A percentile compares a stretch with the other conserved stretches of the same genome.
Evolutionary conservation across 495 filamentous ascomycete species (phyloP).

Genomic region (Tricharina praecox): DNA sequence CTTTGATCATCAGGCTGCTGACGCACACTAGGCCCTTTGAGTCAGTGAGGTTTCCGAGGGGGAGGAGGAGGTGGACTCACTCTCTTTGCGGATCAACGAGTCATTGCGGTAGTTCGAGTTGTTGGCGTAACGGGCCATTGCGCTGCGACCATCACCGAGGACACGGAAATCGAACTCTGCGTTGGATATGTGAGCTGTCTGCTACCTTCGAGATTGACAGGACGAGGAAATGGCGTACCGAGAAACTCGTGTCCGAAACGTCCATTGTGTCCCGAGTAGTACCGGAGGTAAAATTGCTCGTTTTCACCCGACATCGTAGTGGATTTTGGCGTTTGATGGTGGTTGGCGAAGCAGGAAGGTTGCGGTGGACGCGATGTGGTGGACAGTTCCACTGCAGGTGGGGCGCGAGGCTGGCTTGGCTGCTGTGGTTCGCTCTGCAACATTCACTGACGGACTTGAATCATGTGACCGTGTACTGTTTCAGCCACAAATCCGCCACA

Average conservation of each 20-base stretch:
- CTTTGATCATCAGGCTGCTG: constrained; percentile 74
- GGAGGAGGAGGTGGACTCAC: constrained; percentile 37
- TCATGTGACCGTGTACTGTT: too few relatives aligned
- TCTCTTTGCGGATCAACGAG: constrained; percentile 97
- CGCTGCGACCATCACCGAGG: constrained; percentile 84
- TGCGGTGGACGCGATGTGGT: too few relatives aligned
- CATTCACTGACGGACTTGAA: too few relatives aligned
- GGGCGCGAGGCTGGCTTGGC: too few relatives aligned
- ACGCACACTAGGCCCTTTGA: constrained; percentile 65
- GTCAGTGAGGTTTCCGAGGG: neutral
- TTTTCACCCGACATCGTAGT: constrained; percentile 24
- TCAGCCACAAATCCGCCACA: too few relatives aligned
- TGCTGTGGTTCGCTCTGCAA: too few relatives aligned
- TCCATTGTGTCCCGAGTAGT: constrained; percentile 97
- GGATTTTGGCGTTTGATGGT: too few relatives aligned
- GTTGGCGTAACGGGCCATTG: constrained; percentile 91
- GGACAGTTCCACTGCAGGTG: too few relatives aligned
- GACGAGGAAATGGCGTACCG: constrained; percentile 37
- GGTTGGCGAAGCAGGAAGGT: too few relatives aligned
- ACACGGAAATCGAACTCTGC: constrained; percentile 93
- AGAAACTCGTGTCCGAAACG: constrained; percentile 98
- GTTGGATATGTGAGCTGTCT: neutral
- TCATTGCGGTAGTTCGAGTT: constrained; percentile 99
- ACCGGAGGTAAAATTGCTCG: constrained; percentile 89
- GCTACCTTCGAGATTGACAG: neutral